Base-by-base conservation (phyloP, 139 green algal genomes). In the Chlamydomonas sphaeroides region DNA sequence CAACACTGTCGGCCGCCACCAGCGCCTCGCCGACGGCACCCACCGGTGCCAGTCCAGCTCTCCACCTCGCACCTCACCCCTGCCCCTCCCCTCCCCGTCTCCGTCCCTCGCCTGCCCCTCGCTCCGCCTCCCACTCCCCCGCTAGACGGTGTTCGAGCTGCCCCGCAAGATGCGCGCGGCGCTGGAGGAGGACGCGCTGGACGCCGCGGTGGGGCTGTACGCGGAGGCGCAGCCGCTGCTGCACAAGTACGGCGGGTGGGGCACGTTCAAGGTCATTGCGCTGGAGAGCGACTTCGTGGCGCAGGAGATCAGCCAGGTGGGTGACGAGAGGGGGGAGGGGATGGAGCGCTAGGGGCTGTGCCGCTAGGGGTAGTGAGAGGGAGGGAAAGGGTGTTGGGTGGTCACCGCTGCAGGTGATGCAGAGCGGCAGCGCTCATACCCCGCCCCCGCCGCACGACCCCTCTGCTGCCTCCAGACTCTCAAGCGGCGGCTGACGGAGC, bases 211-310 rank as follows among this genome's bases (percentile, higher is more conserved):
- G 6, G 80, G 90, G 62, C 86, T 87, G 53, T 97, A 97, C 74
- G 89, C 90, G 20, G 94, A 96, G 61, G 94, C 92, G 0, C 75
- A 85, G 56, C 93, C 95, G 35, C 84, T 98, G 68, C 88, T 98
- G 32, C 87, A 88, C 49, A 92, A 91, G 83, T 95, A 97, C 56
- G 93, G 95, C 28, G 75, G 92, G 72, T 80, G 92, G 66, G 91
- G 91, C 7, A 89, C 92, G 0, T 93, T 97, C 75, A 82, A 90
- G 38, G 86, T 93, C 20, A 85, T 92, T 15, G 85, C 84, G 36
- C 78, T 75, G 35, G 86, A 92, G 25, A 86, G 82, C 18, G 91
- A 96, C 66, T 86, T 89, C 48, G 91, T 93, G 53, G 90, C 87
- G 18, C 87, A 85, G 41, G 90, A 90, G 48, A 88, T 89, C 25